Evolutionary conservation across 495 filamentous ascomycete species (phyloP), one percentile per base, ranked within the genome.

Genomic region (Symbiotaphrina buchneri): DNA sequence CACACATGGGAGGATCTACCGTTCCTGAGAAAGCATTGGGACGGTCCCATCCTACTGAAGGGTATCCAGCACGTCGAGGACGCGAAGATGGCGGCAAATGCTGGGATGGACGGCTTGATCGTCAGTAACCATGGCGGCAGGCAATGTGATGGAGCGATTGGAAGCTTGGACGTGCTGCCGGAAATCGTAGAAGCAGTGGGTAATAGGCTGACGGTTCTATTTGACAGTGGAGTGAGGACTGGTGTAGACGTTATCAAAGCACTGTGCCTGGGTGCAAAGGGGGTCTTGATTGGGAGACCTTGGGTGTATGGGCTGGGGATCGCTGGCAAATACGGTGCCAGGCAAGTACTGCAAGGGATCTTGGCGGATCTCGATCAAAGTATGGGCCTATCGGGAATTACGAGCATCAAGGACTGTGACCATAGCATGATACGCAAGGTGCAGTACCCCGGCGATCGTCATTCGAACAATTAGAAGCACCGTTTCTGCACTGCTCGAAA

Each of bases 201-300:
- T 39, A 53, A 59, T 5, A 52, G 47, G 39, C 57, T 81, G 44
- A 61, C 71, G 27, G 59, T 83, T 8, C 63, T 59, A 34, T 46
- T 80, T 15, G 74, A 83, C 34, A 72, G 71, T 1, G 74, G 74
- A 0, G 56, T 80, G 4, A 56, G 52, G 21, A 47, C 65, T 4
- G 74, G 74, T 1, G 62, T 54, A 6, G 74, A 78, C 44, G 66
- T 77, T n/a, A 67, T 78, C 39, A 80, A 77, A 45, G 67, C 67
- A 0, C 28, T 78, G 34, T 72, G 65, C 31, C 46, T 78, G 7
- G 72, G 72, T 3, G 71, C 70, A 2, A 66, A 52, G 31, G 67
- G 56, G 0, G 71, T 74, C 10, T 70, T 63, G 13, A 49, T 80
- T 14, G 72, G 72, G 11, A 54, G 71, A 31, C 64, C 64, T 8